Conservation (phyloP, 2,329 filamentous ascomycete species). For the Cladorrhinum sp. region DNA sequence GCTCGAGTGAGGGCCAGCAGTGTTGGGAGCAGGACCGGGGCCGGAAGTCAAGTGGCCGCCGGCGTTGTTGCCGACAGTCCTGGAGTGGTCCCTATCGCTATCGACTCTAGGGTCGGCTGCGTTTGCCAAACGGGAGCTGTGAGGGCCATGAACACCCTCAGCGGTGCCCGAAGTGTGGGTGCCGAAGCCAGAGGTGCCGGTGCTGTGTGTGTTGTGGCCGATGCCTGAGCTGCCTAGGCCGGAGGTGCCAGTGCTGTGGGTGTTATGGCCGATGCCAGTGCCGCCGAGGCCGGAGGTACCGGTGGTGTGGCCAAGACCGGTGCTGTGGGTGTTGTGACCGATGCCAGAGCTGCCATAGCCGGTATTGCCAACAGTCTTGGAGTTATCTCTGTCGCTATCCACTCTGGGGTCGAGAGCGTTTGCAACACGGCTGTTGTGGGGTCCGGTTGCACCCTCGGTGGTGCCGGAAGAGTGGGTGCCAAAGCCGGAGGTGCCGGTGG, state of each 20-base stretch:
- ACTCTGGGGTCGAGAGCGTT: conserved; percentile 48
- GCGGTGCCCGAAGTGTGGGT: conserved; percentile 22
- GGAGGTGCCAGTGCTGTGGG: conserved; percentile 42
- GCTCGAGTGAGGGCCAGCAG: conserved; percentile 51
- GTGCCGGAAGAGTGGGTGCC: conserved; percentile 21
- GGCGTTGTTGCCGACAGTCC: neutral
- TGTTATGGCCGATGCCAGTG: conserved; percentile 36
- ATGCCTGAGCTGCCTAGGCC: conserved; percentile 18
- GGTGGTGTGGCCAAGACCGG: conserved; percentile 7
- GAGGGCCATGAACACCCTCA: conserved; percentile 36
- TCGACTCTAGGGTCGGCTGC: conserved; percentile 49
- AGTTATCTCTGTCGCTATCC: conserved; percentile 42
- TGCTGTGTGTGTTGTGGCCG: conserved; percentile 16
- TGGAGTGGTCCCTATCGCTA: conserved; percentile 39
- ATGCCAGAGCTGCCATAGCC: neutral
- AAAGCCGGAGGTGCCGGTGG: conserved; percentile 18
- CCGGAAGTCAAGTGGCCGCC: conserved; percentile 5
- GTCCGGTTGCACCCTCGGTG: conserved; percentile 34
- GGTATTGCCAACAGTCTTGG: conserved; percentile 10
- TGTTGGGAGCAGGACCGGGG: conserved; percentile 42
- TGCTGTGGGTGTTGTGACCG: too few relatives aligned
- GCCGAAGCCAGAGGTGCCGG: conserved; percentile 22
- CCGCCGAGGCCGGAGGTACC: conserved; percentile 16
- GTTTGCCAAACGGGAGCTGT: conserved; percentile 41
- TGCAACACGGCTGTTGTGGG: conserved; percentile 35